These are phyloP conservation scores for Pleurotus tuber-regium DNA, from an alignment of 768 basidiomycete genomes.

Conservation along the genomic window DNA sequence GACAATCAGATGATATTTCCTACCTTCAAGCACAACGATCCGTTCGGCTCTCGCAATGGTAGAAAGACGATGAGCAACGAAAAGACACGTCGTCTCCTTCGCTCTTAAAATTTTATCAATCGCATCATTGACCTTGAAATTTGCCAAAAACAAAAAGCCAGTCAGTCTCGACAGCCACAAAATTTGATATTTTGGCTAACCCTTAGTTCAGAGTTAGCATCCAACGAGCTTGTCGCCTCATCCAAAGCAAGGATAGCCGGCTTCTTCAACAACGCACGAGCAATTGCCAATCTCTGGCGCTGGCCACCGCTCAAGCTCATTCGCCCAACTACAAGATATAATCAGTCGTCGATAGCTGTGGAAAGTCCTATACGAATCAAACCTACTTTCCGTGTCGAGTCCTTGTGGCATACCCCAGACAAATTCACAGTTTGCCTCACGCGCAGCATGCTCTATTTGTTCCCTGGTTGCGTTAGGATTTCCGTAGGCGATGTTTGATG, in stretches of 20 bases:
- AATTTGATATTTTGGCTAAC: slow-evolving; percentile 39
- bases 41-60: slow-evolving; percentile 89
- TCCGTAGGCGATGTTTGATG: slow-evolving; percentile 93
- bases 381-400: slow-evolving; percentile 88
- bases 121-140: slow-evolving; percentile 79
- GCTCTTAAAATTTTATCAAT: slow-evolving; percentile 83
- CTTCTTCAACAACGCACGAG: slow-evolving; percentile 84
- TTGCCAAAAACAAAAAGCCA: too few relatives aligned
- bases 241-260: slow-evolving; percentile 87
- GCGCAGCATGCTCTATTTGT: slow-evolving; percentile 85
- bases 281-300: slow-evolving; percentile 78
- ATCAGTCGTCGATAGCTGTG: background rate
- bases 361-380: background rate
- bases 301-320: slow-evolving; percentile 77
- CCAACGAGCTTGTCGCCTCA: slow-evolving; percentile 86
- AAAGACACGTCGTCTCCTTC: slow-evolving; percentile 80
- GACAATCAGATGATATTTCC: slow-evolving; percentile 11
- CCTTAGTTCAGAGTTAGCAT: slow-evolving; percentile 84
- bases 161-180: too few relatives aligned
- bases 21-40: slow-evolving; percentile 87
- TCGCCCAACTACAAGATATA: slow-evolving; percentile 50
- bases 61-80: slow-evolving; percentile 87
- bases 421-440: slow-evolving; percentile 94
- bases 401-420: slow-evolving; percentile 93
- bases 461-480: slow-evolving; percentile 69